A percentile compares a stretch with the other conserved stretches of the same genome.
Evolutionary conservation across 352 stramenopile genomes (phyloP).

Genomic region (Pythium grandisporangium): DNA sequence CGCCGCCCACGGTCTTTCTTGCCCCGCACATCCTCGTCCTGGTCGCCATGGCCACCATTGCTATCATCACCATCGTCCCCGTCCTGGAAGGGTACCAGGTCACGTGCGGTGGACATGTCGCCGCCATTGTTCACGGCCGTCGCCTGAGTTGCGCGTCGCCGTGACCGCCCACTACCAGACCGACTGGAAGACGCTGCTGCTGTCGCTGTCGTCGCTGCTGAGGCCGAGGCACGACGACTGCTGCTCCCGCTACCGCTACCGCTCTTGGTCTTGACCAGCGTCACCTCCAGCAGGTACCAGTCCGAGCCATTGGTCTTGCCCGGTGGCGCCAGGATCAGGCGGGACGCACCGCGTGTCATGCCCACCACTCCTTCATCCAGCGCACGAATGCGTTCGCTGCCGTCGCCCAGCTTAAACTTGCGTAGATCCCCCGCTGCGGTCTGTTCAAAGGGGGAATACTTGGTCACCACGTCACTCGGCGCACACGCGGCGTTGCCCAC

Average conservation of each 20-base stretch:
- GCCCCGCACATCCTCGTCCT: constrained; percentile 13
- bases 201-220: neutral
- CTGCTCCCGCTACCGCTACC: constrained; percentile 8
- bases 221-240: constrained; percentile 6
- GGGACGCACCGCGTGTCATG: constrained; percentile 83
- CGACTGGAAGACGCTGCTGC: neutral
- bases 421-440: constrained; percentile 30
- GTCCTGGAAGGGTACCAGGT: constrained; percentile 45
- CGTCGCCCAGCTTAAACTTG: constrained; percentile 73
- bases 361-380: constrained; percentile 84
- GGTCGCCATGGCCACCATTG: no score
- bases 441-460: constrained; percentile 75
- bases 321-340: constrained; percentile 83
- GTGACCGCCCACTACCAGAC: constrained; percentile 2
- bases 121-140: constrained; percentile 12
- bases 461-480: constrained; percentile 57
- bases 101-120: no score
- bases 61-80: no score
- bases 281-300: constrained; percentile 76
- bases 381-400: constrained; percentile 76
- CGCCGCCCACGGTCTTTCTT: no score
- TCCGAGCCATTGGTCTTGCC: constrained; percentile 74
- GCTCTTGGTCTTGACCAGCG: constrained; percentile 65
- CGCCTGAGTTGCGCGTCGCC: constrained; percentile 5
- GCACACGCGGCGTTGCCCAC: constrained; percentile 52